Evolutionary conservation across 2,329 filamentous ascomycete genomes (phyloP).

Genomic region (Dothideomycetes sp.): DNA sequence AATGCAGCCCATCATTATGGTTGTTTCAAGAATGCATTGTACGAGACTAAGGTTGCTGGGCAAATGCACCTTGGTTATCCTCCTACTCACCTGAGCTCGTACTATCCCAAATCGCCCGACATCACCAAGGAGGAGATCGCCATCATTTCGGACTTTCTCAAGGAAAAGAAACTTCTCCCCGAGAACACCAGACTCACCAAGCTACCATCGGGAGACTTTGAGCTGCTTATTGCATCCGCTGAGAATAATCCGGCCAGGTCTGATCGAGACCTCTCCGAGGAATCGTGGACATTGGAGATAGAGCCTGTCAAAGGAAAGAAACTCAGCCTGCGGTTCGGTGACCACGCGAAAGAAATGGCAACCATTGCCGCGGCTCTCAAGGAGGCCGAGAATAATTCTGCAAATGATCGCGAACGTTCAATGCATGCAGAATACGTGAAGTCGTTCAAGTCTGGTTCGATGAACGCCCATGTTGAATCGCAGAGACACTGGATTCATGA

Average conservation of each 20-base stretch:
- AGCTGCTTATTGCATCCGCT: slow-evolving; percentile 38
- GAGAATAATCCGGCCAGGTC: slow-evolving; percentile 25
- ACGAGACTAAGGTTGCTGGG: slow-evolving; percentile 28
- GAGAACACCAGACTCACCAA: slow-evolving; percentile 40
- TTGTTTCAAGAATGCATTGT: slow-evolving; percentile 33
- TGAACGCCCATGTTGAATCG: slow-evolving; percentile 39
- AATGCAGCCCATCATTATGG: slow-evolving; percentile 29
- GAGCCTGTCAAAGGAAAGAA: slow-evolving; percentile 32
- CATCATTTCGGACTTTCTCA: slow-evolving; percentile 34
- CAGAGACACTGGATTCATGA: slow-evolving; percentile 44
- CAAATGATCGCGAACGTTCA: slow-evolving; percentile 31
- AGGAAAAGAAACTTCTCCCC: slow-evolving; percentile 34
- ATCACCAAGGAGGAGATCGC: slow-evolving; percentile 39
- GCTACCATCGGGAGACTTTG: slow-evolving; percentile 30
- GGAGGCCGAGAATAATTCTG: slow-evolving; percentile 36
- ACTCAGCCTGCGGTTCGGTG: slow-evolving; percentile 33
- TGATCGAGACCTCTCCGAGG: slow-evolving; percentile 32
- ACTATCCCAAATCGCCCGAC: slow-evolving; percentile 37
- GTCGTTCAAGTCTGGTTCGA: slow-evolving; percentile 38
- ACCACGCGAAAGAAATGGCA: slow-evolving; percentile 34
- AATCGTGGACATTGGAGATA: slow-evolving; percentile 32
- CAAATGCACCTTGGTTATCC: slow-evolving; percentile 40
- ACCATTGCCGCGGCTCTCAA: slow-evolving; percentile 34
- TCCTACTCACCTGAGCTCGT: slow-evolving; percentile 35
- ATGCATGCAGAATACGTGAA: slow-evolving; percentile 34